Base-by-base conservation (phyloP, 352 stramenopile species). In the Thraustochytrium sp. region DNA sequence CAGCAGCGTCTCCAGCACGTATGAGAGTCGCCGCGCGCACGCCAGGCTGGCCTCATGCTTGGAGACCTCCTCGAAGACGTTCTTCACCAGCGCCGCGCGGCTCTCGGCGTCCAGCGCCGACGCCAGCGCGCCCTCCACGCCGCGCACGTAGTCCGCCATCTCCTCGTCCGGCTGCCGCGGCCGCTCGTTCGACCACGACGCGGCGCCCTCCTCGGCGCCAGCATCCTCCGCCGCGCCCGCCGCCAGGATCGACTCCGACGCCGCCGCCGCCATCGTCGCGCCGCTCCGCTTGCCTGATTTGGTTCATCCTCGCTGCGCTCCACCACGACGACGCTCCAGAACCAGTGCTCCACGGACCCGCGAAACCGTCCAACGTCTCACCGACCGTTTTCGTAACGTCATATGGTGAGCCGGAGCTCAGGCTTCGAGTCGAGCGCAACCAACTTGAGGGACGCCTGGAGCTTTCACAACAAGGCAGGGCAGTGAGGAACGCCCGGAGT, bases 61-160 rank as follows among this genome's bases (percentile, higher is more conserved):
- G 16, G 8, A 31, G 38, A 84, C 23, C 44, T 84, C 75, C 42
- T 78, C 61, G 44, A 84, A 84, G 29, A 84, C 55, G 46, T 84
- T 84, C 16, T 56, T 16, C 54, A 84, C 55, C 23, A 84, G 75
- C 37, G 61, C 61, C 13, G 23, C 21, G 9, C 36, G 55, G 13
- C 49, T 54, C 26, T 84, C 61, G 5, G 18, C 75, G 37, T 84
- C 61, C 4, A 84, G 61, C 23, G 40, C 75, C 29, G 75, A 84
- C 11, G 31, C 59, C 21, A 84, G 75, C 21, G 75, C 53, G 26
- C 75, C 75, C 13, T 56, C 75, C 9, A 84, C 61, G 37, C 55
- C 61, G 26, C 54, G 85, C n/a, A 84, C 75, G 61, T 84, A 84
- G 2, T n/a, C 38, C 3, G 44, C 49, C 61, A 84, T 44, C 23